A percentile compares a stretch with the other conserved stretches of the same genome.
phyloP scores from a whole-genome alignment of 2,329 filamentous ascomycete genomes.

The Canariomyces notabilis region DNA sequence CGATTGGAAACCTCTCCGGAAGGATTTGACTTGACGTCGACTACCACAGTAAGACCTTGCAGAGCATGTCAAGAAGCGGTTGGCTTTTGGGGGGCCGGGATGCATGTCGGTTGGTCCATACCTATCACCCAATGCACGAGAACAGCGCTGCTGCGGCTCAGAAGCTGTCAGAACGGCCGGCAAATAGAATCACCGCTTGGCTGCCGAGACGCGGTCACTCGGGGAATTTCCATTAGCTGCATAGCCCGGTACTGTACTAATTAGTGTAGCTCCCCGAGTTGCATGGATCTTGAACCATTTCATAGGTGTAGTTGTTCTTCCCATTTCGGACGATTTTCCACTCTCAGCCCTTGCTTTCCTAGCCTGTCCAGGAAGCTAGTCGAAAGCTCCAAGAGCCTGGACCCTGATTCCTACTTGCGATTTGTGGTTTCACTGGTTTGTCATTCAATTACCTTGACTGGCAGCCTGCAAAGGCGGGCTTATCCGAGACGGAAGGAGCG shows the following conservation, averaged over 20 bases:
- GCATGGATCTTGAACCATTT: neutral
- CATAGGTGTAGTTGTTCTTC: neutral
- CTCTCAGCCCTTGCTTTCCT: neutral
- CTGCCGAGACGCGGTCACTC: neutral
- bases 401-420: neutral
- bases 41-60: too few relatives aligned
- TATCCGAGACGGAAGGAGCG: conserved; percentile 6
- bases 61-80: too few relatives aligned
- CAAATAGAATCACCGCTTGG: neutral
- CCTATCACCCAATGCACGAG: too few relatives aligned
- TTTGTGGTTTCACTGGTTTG: neutral
- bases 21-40: too few relatives aligned
- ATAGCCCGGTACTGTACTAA: neutral
- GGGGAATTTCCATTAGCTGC: neutral
- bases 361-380: neutral
- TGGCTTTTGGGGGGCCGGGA: too few relatives aligned
- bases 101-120: too few relatives aligned
- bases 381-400: neutral
- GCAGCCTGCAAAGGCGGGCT: conserved; percentile 2
- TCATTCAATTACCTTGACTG: neutral
- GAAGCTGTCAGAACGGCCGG: neutral
- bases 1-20: too few relatives aligned
- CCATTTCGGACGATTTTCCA: conserved; percentile 3
- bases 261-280: too few relatives aligned
- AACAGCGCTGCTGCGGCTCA: neutral